Percentiles rank a stretch among this genome's conserved stretches.
Conservation (phyloP, 805 yeast genomes). For the Vanderwaltozyma verrucispora region DNA sequence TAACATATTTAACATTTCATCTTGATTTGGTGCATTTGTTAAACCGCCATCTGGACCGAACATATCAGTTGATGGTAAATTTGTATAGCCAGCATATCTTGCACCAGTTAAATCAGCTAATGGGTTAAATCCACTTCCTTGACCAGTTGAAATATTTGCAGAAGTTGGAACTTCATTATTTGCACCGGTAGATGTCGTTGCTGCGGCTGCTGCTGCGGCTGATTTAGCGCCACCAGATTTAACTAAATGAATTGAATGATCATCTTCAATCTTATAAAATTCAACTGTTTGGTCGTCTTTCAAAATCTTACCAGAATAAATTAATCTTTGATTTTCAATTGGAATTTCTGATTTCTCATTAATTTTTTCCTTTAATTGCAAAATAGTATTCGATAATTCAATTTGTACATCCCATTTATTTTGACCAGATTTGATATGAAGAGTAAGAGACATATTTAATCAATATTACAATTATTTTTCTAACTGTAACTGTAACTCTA, state of each 20-base stretch:
- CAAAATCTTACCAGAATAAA: slow-evolving; percentile 88
- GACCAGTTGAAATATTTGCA: slow-evolving; percentile 73
- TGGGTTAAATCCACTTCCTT: slow-evolving; percentile 75
- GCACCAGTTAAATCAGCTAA: slow-evolving; percentile 91
- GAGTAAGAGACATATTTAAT: slow-evolving; percentile 17
- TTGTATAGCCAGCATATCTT: slow-evolving; percentile 81
- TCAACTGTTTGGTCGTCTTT: slow-evolving; percentile 71
- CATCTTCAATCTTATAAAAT: slow-evolving; percentile 70
- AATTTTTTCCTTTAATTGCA: slow-evolving; percentile 57
- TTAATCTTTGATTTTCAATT: slow-evolving; percentile 73
- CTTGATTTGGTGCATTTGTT: slow-evolving; percentile 48
- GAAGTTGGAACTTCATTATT: slow-evolving; percentile 33
- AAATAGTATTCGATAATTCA: slow-evolving; percentile 44
- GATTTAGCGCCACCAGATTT: slow-evolving; percentile 54
- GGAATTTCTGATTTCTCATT: slow-evolving; percentile 56
- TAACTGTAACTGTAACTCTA: no score
- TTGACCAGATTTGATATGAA: slow-evolving; percentile 49
- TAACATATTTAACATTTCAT: slow-evolving; percentile 65
- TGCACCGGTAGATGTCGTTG: slow-evolving; percentile 20
- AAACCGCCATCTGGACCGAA: slow-evolving; percentile 91
- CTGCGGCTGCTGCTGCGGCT: slow-evolving; percentile 13
- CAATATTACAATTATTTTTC: no score
- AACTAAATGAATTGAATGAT: slow-evolving; percentile 83
- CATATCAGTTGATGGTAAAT: slow-evolving; percentile 77
- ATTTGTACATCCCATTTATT: slow-evolving; percentile 62